These are phyloP conservation scores for Aspergillus sp. DNA, from an alignment of 2,329 filamentous ascomycete genomes.

Conservation along the genomic window DNA sequence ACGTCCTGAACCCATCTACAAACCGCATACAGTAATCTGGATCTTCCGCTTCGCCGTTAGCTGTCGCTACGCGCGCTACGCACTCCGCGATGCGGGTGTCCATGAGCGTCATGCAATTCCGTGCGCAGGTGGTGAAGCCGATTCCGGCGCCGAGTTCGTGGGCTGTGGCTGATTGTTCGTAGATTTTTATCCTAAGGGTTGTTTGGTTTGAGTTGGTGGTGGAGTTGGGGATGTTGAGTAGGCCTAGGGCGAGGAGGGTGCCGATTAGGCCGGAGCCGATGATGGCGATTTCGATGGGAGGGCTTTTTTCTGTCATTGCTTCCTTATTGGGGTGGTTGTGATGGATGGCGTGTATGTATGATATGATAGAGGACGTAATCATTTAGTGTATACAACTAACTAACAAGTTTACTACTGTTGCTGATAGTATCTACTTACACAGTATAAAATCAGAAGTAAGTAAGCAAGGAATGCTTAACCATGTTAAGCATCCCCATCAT, in stretches of 20 bases:
- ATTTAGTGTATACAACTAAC: too few species aligned
- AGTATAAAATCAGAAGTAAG: too few species aligned
- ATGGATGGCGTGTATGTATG: too few species aligned
- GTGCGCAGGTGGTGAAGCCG: constrained; percentile 24
- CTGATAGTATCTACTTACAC: too few species aligned
- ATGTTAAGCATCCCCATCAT: too few species aligned
- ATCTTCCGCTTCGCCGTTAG: constrained; percentile 13
- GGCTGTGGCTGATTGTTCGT: constrained; percentile 25
- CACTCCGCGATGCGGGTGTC: constrained; percentile 19
- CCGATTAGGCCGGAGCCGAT: constrained; percentile 34
- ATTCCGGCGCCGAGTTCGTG: constrained; percentile 33
- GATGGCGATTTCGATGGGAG: constrained; percentile 24
- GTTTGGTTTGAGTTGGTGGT: neutral
- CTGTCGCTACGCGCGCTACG: constrained; percentile 14
- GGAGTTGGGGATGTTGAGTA: constrained; percentile 13
- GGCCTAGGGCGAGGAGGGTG: constrained; percentile 26
- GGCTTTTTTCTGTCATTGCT: too few species aligned
- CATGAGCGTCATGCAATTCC: constrained; percentile 25
- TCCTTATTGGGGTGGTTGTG: too few species aligned
- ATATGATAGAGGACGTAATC: too few species aligned
- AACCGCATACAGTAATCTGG: constrained; percentile 25
- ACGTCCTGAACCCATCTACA: constrained; percentile 29
- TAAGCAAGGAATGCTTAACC: too few species aligned
- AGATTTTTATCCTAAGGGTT: constrained; percentile 26
- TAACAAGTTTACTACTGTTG: too few species aligned